Evolutionary conservation across 2,329 filamentous ascomycete genomes (phyloP), one percentile per base, ranked within the genome.

Genomic region (Neopestalotiopsis sp.): DNA sequence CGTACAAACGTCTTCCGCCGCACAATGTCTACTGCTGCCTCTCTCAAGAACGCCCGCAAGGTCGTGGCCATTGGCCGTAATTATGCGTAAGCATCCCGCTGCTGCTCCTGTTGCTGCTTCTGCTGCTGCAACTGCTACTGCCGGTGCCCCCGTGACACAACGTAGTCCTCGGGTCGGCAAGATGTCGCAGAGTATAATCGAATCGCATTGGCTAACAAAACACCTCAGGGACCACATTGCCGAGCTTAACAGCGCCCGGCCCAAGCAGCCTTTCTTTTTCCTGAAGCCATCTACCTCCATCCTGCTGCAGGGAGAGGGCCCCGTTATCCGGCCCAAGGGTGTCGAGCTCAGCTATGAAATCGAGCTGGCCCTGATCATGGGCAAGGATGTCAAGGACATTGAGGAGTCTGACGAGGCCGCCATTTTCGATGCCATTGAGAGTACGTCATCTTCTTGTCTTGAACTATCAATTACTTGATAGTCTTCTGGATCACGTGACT

Each of bases 261-360:
- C 96, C 65, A 97, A 96, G 81, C 94, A 98, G 82, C 96, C 96
- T 32, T 98, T 99, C 85, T 99, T 98, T 90, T 99, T 99, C 88
- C 89, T 98, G 75, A 99, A 99, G 87, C 96, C 96, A 1, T 84
- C 95, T 0, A 94, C 92, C 56, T 93, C 94, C 3, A 93, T 99
- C 74, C 88, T 98, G 4, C 87, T 92, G 28, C 94, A 94, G 0
- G 88, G 89, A 34, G 88, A 90, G 68, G 95, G 95, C 0, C 91
- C 95, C 3, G 90, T 97, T 62, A 87, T 97, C 74, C 89, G 92
- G 59, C 96, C 96, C 58, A 89, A 87, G 75, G 95, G 95, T 72
- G 91, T 97, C 56, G 92, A 91, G 75, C 86, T 98, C 77, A 95
- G 98, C 84, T 97, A 95, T 83, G 96, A 99, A 84, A 92, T 99